A percentile compares a stretch with the other conserved stretches of the same genome.
Evolutionary conservation across 2,329 filamentous ascomycete species (phyloP).

Genomic region (Phoma sp.): DNA sequence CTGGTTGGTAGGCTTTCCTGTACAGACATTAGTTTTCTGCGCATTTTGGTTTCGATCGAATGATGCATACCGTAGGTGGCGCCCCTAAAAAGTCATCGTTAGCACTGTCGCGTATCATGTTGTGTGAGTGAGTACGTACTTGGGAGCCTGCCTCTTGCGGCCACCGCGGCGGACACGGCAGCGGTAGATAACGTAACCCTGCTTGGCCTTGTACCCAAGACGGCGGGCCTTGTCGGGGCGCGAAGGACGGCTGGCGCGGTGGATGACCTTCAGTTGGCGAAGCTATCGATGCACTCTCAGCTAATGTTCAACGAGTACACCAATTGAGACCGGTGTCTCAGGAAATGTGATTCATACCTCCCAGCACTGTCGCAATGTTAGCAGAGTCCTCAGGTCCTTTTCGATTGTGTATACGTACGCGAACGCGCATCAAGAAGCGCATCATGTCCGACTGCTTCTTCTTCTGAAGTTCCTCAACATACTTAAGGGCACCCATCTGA

Average conservation of each 20-base stretch:
- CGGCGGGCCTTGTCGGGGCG: constrained; percentile 99
- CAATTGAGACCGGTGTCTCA: constrained; percentile 48
- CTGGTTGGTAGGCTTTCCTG: constrained; percentile 99
- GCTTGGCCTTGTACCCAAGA: constrained; percentile 99
- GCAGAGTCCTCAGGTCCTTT: constrained; percentile 22
- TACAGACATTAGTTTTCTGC: constrained; percentile 36
- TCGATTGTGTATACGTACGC: constrained; percentile 53
- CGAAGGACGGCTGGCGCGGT: constrained; percentile 96
- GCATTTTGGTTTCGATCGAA: constrained; percentile 5
- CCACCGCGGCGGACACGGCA: constrained; percentile 97
- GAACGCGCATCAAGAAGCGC: constrained; percentile 92
- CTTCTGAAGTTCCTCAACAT: constrained; percentile 99
- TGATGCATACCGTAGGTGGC: constrained; percentile 88
- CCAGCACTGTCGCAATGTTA: constrained; percentile 72
- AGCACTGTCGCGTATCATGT: constrained; percentile 22
- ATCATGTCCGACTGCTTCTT: constrained; percentile 99
- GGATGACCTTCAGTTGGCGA: constrained; percentile 99
- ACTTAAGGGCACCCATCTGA: constrained; percentile 99
- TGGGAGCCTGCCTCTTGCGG: constrained; percentile 93
- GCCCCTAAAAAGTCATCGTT: constrained; percentile 66
- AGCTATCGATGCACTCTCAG: constrained; percentile 99
- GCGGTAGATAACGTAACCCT: constrained; percentile 99
- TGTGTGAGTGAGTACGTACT: constrained; percentile 50
- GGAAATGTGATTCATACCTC: constrained; percentile 69
- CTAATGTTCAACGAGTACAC: constrained; percentile 97